A percentile compares a stretch with the other conserved stretches of the same genome.
phyloP scores from a whole-genome alignment of 306 rosid species.

The Castanospermum australe region DNA sequence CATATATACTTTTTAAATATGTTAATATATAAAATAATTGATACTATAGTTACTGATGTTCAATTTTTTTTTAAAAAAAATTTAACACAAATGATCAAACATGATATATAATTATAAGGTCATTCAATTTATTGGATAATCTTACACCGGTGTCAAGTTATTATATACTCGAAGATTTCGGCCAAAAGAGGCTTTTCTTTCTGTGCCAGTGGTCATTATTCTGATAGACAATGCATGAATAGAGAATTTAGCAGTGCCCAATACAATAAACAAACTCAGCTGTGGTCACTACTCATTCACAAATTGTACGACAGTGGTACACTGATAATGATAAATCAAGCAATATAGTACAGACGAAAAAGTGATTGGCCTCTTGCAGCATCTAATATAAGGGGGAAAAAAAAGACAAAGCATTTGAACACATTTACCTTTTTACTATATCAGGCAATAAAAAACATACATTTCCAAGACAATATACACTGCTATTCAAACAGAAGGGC shows the following conservation, averaged over 20 bases:
- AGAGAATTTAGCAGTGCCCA: background rate
- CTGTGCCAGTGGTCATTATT: background rate
- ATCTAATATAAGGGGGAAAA: background rate
- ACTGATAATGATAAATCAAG: slow-evolving; percentile 16
- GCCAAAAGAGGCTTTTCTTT: background rate
- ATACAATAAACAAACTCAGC: slow-evolving; percentile 5
- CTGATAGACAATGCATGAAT: background rate
- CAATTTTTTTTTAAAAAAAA: too few species aligned
- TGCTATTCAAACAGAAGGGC: background rate
- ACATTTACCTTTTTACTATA: slow-evolving; percentile 19
- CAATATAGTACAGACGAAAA: slow-evolving; percentile 13
- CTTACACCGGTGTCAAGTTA: too few species aligned
- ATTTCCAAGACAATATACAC: slow-evolving; percentile 44
- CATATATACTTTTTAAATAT: too few species aligned
- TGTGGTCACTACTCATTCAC: slow-evolving; percentile 22
- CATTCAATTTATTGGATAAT: too few species aligned
- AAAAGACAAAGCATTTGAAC: background rate
- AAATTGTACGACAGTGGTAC: slow-evolving; percentile 4
- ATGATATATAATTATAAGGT: too few species aligned
- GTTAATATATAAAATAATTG: too few species aligned
- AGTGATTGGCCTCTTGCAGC: slow-evolving; percentile 11
- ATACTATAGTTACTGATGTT: too few species aligned
- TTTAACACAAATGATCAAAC: too few species aligned
- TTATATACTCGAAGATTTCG: too few species aligned
- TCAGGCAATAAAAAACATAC: slow-evolving; percentile 35